Base-by-base conservation (phyloP, 106 monocot species). In the Triglochin maritima region DNA sequence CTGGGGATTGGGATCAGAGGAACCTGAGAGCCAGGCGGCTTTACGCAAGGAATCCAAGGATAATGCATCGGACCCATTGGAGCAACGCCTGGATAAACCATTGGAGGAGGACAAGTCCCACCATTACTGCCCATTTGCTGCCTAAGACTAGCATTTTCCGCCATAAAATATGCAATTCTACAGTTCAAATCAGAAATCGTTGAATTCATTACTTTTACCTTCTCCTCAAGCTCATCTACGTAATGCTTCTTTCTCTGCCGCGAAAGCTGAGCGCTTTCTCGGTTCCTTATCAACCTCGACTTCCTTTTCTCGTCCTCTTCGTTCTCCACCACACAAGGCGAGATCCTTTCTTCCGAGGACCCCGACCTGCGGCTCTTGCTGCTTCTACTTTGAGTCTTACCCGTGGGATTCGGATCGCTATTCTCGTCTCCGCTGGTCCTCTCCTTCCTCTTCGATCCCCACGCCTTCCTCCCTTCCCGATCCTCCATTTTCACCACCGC, bases 1-100 rank as follows among this genome's bases (percentile, higher is more conserved):
- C 76, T 77, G 6, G 90, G 90, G 46, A 95, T 90, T 4, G 94
- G 90, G 29, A 95, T 72, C 69, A 90, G 72, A 8, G 89, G 93
- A 58, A 84, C 76, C 3, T 72, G 84, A 7, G 84, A 51, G 13
- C 83, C 85, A 3, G 74, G 78, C 3, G 79, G 85, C 44, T 79
- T 71, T 62, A 87, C 44, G 50, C 70, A 84, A 5, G 91, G 91
- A 57, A 92, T 69, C 87, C 92, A 92, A 0, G 87, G 87, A 53
- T 82, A 85, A 60, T 76, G 82, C 80, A 85, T 68, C 4, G 84
- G 77, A 65, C 57, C 45, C n/a, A 73, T 53, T 29, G 59, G 60
- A 56, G 41, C 49, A 16, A 57, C 2, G 3, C 69, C 10, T n/a
- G 76, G 76, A 56, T 69, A 63, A 29, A 76, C 62, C 42, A 29